phyloP scores from a whole-genome alignment of 768 basidiomycete species.

The Mrakia hoshinonis region DNA sequence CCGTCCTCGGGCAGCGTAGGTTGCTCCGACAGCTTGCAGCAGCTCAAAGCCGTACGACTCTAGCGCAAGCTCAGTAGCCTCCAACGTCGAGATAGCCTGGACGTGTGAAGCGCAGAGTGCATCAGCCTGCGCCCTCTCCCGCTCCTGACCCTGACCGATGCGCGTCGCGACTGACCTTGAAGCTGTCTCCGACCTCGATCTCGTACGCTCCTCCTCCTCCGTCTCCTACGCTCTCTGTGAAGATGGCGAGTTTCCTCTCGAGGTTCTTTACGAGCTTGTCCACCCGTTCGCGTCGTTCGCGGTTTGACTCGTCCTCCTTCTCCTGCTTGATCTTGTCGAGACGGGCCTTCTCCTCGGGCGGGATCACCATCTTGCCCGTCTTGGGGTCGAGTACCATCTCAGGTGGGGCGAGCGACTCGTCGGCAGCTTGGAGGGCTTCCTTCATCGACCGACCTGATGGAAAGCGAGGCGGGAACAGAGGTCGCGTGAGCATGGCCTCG shows the following conservation, averaged over 20 bases:
- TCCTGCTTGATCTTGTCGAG: conserved; percentile 34
- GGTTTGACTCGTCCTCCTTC: conserved; percentile 15
- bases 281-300: conserved; percentile 33
- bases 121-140: no score
- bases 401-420: conserved; percentile 13
- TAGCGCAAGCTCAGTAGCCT: conserved; percentile 39
- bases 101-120: neutral
- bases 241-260: conserved; percentile 39
- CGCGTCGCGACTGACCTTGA: conserved; percentile 35
- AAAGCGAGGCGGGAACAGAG: neutral
- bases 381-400: conserved; percentile 17
- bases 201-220: conserved; percentile 34
- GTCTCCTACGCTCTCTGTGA: conserved; percentile 35
- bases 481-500: neutral
- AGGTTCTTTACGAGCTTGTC: conserved; percentile 39
- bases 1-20: conserved; percentile 39
- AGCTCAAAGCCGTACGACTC: conserved; percentile 42
- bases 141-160: neutral
- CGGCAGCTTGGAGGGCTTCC: conserved; percentile 29
- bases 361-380: conserved; percentile 29
- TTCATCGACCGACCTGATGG: conserved; percentile 28
- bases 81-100: conserved; percentile 39
- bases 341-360: conserved; percentile 24
- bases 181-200: conserved; percentile 36
- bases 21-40: conserved; percentile 39